A percentile compares a stretch with the other conserved stretches of the same genome.
These are phyloP conservation scores for Plantago ovata DNA, from an alignment of 257 asterid genomes.

Conservation along the genomic window DNA sequence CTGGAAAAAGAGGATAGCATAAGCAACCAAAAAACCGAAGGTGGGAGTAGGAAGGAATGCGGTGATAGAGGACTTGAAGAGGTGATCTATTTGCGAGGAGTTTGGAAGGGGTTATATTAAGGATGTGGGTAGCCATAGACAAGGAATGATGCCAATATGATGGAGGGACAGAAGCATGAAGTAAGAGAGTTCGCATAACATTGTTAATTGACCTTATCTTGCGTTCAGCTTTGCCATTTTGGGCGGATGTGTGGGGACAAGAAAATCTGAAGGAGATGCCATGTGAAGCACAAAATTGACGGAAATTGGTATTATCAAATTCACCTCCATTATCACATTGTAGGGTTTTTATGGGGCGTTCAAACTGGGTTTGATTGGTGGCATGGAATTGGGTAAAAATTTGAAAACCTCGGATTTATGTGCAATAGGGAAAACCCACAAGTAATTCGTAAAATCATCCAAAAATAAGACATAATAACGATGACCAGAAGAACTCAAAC, in stretches of 20 bases:
- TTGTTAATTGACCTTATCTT: background rate
- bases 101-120: background rate
- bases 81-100: too few relatives aligned
- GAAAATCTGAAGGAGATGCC: background rate
- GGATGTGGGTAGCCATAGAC: background rate
- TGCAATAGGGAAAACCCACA: background rate
- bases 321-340: too few relatives aligned
- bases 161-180: background rate
- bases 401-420: too few relatives aligned
- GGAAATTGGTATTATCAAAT: background rate
- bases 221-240: background rate
- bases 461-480: background rate
- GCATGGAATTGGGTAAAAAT: too few relatives aligned
- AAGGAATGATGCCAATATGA: background rate
- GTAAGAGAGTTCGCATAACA: background rate
- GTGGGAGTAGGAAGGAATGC: too few relatives aligned
- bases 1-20: too few relatives aligned
- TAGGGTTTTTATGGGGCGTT: too few relatives aligned
- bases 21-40: too few relatives aligned
- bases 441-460: background rate
- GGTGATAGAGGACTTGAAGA: too few relatives aligned
- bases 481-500: background rate
- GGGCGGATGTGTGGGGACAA: background rate
- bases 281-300: background rate
- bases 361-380: background rate